These are phyloP conservation scores for Chrysanthemum seticuspe DNA, from an alignment of 129 eudicot genomes.

Conservation along the genomic window DNA sequence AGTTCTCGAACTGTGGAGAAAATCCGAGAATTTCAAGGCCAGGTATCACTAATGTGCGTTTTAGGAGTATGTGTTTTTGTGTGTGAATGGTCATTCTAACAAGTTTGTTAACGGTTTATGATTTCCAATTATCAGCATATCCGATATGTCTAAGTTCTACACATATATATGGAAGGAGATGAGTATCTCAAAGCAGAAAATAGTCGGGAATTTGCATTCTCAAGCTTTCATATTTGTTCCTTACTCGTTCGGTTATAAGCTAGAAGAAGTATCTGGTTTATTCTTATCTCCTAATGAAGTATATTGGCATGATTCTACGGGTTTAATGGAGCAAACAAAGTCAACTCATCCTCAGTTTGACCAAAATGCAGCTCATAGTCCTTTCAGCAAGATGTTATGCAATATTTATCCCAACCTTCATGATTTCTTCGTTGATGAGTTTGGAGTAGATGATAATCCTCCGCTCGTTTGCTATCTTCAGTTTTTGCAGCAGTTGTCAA, in stretches of 20 bases:
- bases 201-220: slow-evolving; percentile 42
- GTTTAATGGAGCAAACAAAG: slow-evolving; percentile 40
- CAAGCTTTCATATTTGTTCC: background rate
- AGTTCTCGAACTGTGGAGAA: slow-evolving; percentile 56
- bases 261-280: slow-evolving; percentile 53
- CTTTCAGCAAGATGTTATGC: slow-evolving; percentile 40
- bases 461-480: slow-evolving; percentile 51
- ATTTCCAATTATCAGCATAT: slow-evolving; percentile 39
- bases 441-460: slow-evolving; percentile 66
- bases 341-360: slow-evolving; percentile 20
- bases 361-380: slow-evolving; percentile 9
- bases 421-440: slow-evolving; percentile 64
- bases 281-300: slow-evolving; percentile 62
- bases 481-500: slow-evolving; percentile 58
- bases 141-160: slow-evolving; percentile 69
- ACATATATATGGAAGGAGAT: slow-evolving; percentile 58
- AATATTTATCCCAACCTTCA: slow-evolving; percentile 56
- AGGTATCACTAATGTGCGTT: slow-evolving; percentile 40
- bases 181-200: slow-evolving; percentile 45
- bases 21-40: slow-evolving; percentile 44
- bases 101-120: no score
- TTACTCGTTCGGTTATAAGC: slow-evolving; percentile 14
- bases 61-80: background rate
- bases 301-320: slow-evolving; percentile 67
- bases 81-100: background rate